Percentiles rank a stretch among this genome's conserved stretches.
Evolutionary conservation across 768 basidiomycete species (phyloP).

Genomic region (Suillus ampliporus): DNA sequence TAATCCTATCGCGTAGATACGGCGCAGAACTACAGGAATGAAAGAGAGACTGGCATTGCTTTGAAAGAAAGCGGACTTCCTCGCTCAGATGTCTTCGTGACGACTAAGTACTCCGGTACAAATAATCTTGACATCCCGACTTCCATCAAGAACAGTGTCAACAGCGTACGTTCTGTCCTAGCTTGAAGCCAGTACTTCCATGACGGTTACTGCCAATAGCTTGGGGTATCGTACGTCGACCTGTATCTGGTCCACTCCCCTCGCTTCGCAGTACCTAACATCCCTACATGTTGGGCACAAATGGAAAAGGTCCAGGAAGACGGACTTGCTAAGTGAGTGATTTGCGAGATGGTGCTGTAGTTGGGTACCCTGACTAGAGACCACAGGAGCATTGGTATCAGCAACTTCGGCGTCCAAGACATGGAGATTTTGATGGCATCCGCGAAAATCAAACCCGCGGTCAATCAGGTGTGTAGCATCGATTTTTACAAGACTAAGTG

Average conservation of each 20-base stretch:
- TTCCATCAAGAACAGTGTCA: conserved; percentile 60
- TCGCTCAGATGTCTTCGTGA: conserved; percentile 62
- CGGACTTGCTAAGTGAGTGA: conserved; percentile 57
- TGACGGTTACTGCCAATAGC: too few relatives aligned
- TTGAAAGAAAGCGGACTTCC: conserved; percentile 57
- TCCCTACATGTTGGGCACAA: conserved; percentile 64
- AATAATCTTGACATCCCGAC: conserved; percentile 56
- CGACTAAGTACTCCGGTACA: conserved; percentile 65
- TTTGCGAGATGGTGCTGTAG: too few relatives aligned
- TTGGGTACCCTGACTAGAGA: too few relatives aligned
- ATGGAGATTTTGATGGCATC: conserved; percentile 58
- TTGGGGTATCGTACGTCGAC: conserved; percentile 50
- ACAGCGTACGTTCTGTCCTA: conserved; percentile 43
- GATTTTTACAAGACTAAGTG: too few relatives aligned
- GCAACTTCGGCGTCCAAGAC: conserved; percentile 65
- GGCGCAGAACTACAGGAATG: conserved; percentile 63
- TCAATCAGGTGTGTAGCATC: conserved; percentile 59
- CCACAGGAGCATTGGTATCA: conserved; percentile 70
- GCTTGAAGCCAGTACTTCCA: conserved; percentile 33
- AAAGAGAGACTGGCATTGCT: conserved; percentile 49
- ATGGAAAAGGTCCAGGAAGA: conserved; percentile 62
- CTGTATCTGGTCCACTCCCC: conserved; percentile 74
- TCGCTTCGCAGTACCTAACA: conserved; percentile 59
- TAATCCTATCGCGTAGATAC: conserved; percentile 48
- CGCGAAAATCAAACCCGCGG: conserved; percentile 65